Evolutionary conservation across 495 filamentous ascomycete genomes (phyloP), one percentile per base, ranked within the genome.

Genomic region (Collariella sp.): DNA sequence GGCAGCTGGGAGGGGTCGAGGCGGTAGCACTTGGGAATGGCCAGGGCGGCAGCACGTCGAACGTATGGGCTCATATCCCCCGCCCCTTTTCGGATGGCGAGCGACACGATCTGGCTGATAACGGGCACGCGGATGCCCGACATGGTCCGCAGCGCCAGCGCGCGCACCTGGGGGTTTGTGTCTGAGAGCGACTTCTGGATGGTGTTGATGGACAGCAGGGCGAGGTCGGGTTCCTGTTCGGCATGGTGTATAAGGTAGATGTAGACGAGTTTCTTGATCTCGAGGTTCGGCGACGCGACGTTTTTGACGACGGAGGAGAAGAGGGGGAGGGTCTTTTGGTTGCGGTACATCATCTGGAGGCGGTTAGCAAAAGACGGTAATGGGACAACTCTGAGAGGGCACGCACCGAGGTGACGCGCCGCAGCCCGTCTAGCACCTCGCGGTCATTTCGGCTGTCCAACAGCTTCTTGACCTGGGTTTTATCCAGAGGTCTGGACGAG

Each of bases 231-330:
- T 59, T 96, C 91, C 39, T 86, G 80, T 66, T 96, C 93, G 63
- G 93, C 91, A 80, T 97, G 89, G 64, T 90, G 86, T 55, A 96
- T 83, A 54, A 98, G 83, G 68, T 95, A 96, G 66, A 96, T 95
- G 76, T 97, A 96, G 52, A 98, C 93, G 43, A 98, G 80, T 66
- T 96, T 97, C 71, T 95, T 94, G 62, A 96, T 88, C 67, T 95
- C 89, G 63, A 96, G 76, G 60, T 85, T 91, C 24, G 91, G 83
- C 33, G 84, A 94, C 22, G 91, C 89, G 22, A 95, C 88, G 61
- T 96, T 96, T 73, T 98, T 98, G 64, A 98, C 88, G 50, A 97
- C 86, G 20, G 88, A 84, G 11, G 93, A 91, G 70, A 98, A 97
- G 74, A 89, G 91, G 15, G 85, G 79, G 11, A 93, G 79, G 57